A percentile compares a stretch with the other conserved stretches of the same genome.
Evolutionary conservation across 2,329 filamentous ascomycete genomes (phyloP).

Genomic region (Septoria petroselini): DNA sequence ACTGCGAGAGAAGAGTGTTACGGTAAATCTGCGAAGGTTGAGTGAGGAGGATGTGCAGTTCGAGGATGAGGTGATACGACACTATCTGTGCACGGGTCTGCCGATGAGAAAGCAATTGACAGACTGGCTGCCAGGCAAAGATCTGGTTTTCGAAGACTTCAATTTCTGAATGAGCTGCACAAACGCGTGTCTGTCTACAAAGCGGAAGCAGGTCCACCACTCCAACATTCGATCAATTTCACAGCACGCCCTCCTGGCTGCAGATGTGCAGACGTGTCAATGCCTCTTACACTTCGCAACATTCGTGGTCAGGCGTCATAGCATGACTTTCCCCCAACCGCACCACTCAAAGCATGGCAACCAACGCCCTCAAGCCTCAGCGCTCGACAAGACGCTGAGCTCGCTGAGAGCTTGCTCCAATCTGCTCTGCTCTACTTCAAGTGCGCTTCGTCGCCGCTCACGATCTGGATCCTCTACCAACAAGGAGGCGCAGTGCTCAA

Average conservation of each 20-base stretch:
- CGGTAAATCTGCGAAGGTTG: conserved; percentile 48
- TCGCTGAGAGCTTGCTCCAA: conserved; percentile 35
- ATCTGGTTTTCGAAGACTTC: conserved; percentile 53
- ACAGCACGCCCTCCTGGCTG: no score
- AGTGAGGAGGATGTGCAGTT: conserved; percentile 46
- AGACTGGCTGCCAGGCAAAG: conserved; percentile 48
- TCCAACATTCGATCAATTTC: no score
- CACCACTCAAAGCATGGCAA: conserved; percentile 35
- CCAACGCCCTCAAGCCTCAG: conserved; percentile 8
- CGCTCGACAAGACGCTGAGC: conserved; percentile 20
- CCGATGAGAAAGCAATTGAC: conserved; percentile 50
- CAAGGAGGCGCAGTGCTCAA: conserved; percentile 29
- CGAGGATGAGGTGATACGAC: conserved; percentile 42
- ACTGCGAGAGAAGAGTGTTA: conserved; percentile 39
- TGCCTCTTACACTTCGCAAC: no score
- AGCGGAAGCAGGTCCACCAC: no score
- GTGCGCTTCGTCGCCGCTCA: conserved; percentile 27
- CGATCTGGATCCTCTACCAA: conserved; percentile 39
- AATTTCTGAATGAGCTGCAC: conserved; percentile 37
- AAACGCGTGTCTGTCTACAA: no score
- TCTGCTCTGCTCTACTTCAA: conserved; percentile 33
- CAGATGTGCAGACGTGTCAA: no score
- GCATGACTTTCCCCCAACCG: not conserved
- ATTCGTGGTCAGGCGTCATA: no score
- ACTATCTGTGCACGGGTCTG: conserved; percentile 60